A percentile compares a stretch with the other conserved stretches of the same genome.
These are phyloP conservation scores for Trichoderma brevicompactum DNA, from an alignment of 2,329 filamentous ascomycete genomes.

Conservation along the genomic window DNA sequence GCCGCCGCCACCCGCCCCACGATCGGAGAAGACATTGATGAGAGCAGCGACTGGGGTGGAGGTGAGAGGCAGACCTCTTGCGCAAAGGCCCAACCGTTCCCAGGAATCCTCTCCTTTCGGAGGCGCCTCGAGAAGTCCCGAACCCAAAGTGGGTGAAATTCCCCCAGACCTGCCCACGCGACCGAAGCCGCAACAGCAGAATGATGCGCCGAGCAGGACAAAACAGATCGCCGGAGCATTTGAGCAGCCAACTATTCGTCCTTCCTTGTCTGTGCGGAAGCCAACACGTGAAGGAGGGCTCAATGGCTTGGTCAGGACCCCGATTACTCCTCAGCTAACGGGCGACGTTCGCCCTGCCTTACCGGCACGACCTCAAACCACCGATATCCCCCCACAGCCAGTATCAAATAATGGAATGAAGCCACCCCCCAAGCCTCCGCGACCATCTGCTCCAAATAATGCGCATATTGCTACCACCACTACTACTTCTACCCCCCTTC, in stretches of 20 bases:
- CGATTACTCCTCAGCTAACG: conserved; percentile 47
- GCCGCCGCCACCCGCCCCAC: conserved; percentile 74
- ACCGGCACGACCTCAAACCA: conserved; percentile 52
- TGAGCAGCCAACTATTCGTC: conserved; percentile 53
- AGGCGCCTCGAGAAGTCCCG: conserved; percentile 78
- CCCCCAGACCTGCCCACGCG: conserved; percentile 56
- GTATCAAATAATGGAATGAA: conserved; percentile 31
- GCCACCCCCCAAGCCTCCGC: conserved; percentile 52
- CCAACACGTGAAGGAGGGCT: conserved; percentile 52
- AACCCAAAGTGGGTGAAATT: conserved; percentile 48
- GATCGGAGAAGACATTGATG: conserved; percentile 67
- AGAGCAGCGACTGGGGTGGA: conserved; percentile 33
- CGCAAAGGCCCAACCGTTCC: conserved; percentile 29
- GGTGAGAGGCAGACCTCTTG: conserved; percentile 19
- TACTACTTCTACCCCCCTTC: conserved; percentile 30
- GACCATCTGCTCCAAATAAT: conserved; percentile 41
- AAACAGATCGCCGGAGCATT: conserved; percentile 38
- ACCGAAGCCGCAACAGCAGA: conserved; percentile 50
- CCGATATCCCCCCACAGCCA: conserved; percentile 34
- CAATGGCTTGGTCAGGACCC: conserved; percentile 45
- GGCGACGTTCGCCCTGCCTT: conserved; percentile 54
- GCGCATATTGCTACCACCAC: conserved; percentile 32
- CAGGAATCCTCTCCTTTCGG: conserved; percentile 76
- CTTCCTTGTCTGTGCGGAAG: conserved; percentile 46
- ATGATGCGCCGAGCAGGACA: conserved; percentile 33